Evolutionary conservation across 352 stramenopile genomes (phyloP).

Genomic region (Globisporangium echinulatum): DNA sequence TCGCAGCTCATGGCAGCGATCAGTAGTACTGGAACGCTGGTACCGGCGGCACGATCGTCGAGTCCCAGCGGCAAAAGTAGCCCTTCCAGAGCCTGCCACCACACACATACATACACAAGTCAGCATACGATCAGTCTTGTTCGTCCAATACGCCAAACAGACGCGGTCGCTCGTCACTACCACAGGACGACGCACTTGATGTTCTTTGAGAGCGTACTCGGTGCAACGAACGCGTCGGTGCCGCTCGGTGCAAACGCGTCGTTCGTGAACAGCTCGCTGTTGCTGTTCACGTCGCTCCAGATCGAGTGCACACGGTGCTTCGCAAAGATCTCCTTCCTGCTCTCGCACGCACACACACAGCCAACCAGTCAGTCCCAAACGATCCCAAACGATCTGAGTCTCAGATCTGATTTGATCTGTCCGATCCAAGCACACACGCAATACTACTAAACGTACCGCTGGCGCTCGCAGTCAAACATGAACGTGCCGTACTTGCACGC

Average conservation of each 20-base stretch:
- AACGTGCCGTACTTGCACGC: conserved; percentile 97
- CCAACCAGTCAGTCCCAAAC: neutral
- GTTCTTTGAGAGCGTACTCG: conserved; percentile 82
- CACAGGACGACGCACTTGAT: conserved; percentile 52
- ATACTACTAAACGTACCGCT: conserved; percentile 33
- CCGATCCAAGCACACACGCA: neutral
- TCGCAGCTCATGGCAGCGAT: conserved; percentile 3
- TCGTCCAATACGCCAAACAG: too few relatives aligned
- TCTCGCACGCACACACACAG: neutral
- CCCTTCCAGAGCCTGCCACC: conserved; percentile 69
- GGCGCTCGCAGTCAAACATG: conserved; percentile 95
- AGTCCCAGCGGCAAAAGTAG: conserved; percentile 84
- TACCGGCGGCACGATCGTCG: conserved; percentile 67
- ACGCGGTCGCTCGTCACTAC: too few relatives aligned
- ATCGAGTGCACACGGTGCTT: conserved; percentile 75
- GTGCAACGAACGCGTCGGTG: conserved; percentile 36
- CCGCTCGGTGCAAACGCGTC: conserved; percentile 46
- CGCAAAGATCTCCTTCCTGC: conserved; percentile 70
- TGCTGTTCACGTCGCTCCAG: conserved; percentile 74
- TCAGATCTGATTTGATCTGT: too few relatives aligned
- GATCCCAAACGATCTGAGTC: neutral
- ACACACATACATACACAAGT: neutral
- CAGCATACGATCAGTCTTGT: neutral
- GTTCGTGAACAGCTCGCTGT: conserved; percentile 69
- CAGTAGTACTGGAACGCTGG: conserved; percentile 69